Base-by-base conservation (phyloP, 331 rosid genomes). In the Pyrus hybrid region DNA sequence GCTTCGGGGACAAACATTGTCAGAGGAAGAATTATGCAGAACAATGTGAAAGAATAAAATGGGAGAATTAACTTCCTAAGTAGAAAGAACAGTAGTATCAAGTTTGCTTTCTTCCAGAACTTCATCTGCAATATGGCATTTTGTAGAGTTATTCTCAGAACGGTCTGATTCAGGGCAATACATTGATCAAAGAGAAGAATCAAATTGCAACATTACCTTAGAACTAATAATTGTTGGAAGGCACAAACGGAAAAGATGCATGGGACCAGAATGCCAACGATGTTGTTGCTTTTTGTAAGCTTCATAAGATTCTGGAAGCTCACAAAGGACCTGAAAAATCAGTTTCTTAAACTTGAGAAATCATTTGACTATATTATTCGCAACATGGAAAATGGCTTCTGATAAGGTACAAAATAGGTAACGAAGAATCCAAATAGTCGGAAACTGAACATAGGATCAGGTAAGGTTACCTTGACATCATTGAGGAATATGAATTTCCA, bases 1-100 rank as follows among this genome's bases (percentile, higher is more conserved):
- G 91, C 91, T 80, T 87, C 91, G 0, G 91, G 91, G 75, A 87
- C 88, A 63, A 84, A 85, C 91, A 87, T 87, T 58, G 91, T 87
- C 77, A 87, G 76, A 13, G 91, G 91, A 85, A 87, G 91, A 64
- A 87, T 85, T 54, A 87, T 84, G 87, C 91, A 87, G 85, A 87
- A 87, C 53, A 87, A 78, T 70, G 91, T 87, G 87, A 87, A 87
- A 63, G 91, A 87, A 81, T 87, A 87, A 83, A 87, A 87, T 37
- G 91, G 89, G 71, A 85, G 87, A 80, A 87, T 87, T 63, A 87
- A 73, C 80, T 87, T 87, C 80, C 87, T 73, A 49, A 87, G 89
- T 8, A 87, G 87, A 87, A 87, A 87, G 84, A 87, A 87, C 33
- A 87, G 78, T 64, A 85, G 74, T 72, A 85, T 87, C 56, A 85